A percentile compares a stretch with the other conserved stretches of the same genome.
Evolutionary conservation across 768 basidiomycete genomes (phyloP).

Genomic region (Xerocomellus chrysenteron): DNA sequence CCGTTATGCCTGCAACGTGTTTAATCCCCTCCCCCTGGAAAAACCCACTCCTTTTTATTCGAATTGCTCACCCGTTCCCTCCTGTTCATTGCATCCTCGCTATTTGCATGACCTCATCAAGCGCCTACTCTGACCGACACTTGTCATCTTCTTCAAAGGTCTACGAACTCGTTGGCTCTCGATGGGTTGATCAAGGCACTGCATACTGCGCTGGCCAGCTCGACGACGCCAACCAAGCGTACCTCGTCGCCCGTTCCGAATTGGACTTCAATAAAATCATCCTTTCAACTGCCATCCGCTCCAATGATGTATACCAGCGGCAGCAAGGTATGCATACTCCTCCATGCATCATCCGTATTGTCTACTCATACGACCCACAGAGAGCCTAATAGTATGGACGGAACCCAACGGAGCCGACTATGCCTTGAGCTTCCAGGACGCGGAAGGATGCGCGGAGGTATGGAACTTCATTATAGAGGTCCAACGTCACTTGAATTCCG

Average conservation of each 20-base stretch:
- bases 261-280: slow-evolving; percentile 68
- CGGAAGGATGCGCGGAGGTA: slow-evolving; percentile 92
- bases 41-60: slow-evolving; percentile 16
- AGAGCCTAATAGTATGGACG: slow-evolving; percentile 99
- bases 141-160: slow-evolving; percentile 55
- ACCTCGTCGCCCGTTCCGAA: slow-evolving; percentile 83
- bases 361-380: slow-evolving; percentile 41
- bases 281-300: slow-evolving; percentile 76
- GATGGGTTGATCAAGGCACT: slow-evolving; percentile 96
- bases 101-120: slow-evolving; percentile 34
- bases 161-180: slow-evolving; percentile 87
- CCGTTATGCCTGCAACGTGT: slow-evolving; percentile 29
- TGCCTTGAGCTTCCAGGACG: slow-evolving; percentile 94
- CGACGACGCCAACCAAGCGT: slow-evolving; percentile 71
- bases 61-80: slow-evolving; percentile 12
- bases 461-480: slow-evolving; percentile 97
- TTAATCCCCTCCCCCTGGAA: slow-evolving; percentile 8
- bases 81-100: slow-evolving; percentile 19
- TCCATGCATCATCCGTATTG: slow-evolving; percentile 7
- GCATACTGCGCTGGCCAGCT: slow-evolving; percentile 94
- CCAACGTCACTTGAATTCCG: slow-evolving; percentile 73
- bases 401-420: slow-evolving; percentile 94
- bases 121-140: slow-evolving; percentile 29
- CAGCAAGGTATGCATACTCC: slow-evolving; percentile 66
- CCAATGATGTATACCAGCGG: slow-evolving; percentile 81